phyloP scores from a whole-genome alignment of 257 asterid genomes.

The Solanum dulcamara region DNA sequence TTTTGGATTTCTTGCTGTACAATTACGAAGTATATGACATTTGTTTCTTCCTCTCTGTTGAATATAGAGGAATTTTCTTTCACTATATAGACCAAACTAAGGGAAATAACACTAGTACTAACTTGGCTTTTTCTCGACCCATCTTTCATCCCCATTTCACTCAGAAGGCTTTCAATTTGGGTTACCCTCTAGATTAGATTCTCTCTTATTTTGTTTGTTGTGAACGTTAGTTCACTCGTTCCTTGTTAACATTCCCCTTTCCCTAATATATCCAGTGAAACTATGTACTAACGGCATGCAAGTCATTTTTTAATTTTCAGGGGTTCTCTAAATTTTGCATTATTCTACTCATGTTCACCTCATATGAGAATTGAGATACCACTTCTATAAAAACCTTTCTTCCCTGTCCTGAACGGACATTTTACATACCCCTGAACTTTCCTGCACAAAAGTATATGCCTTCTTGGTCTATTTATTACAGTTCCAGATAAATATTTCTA shows the following conservation, averaged over 20 bases:
- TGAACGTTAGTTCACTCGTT: background rate
- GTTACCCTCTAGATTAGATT: background rate
- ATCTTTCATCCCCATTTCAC: background rate
- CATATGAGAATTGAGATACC: background rate
- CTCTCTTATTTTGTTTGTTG: background rate
- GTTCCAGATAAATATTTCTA: background rate
- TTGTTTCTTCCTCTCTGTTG: background rate
- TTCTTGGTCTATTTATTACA: background rate
- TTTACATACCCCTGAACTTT: background rate
- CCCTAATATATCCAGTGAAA: background rate
- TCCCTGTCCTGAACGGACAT: background rate
- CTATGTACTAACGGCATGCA: background rate
- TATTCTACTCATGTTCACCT: background rate
- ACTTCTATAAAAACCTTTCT: background rate
- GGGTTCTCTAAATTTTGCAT: background rate
- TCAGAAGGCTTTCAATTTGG: background rate
- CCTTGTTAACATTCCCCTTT: background rate
- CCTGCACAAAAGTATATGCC: background rate
- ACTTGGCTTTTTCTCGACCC: background rate
- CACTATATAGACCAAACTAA: background rate
- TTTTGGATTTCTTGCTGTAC: background rate
- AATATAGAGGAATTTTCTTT: background rate
- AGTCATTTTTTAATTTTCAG: background rate
- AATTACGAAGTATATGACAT: background rate
- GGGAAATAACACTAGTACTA: background rate